Base-by-base conservation (phyloP, 164 flowering plant genomes). In the Nymphaea colorata region DNA sequence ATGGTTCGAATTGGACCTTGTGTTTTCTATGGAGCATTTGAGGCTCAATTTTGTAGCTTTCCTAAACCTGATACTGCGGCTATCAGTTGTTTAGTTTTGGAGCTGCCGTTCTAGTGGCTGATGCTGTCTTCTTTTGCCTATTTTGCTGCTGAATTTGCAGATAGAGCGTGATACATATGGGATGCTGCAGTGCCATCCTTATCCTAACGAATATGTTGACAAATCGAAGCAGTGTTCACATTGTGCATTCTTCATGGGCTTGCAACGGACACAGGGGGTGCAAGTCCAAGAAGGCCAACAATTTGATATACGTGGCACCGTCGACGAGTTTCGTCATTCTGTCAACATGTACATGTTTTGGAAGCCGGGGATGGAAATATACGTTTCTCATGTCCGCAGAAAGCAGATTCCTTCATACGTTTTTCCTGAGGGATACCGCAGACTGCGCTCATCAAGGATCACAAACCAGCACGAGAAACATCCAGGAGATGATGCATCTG, bases 101-200 rank as follows among this genome's bases (percentile, higher is more conserved):
- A 51, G 57, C 57, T 15, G 14, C 14, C 12, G 57, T 51, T 51
- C 12, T 51, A 51, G 14, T 51, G 57, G 14, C 57, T 51, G 14
- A 51, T 15, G 14, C 8, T 15, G 3, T 51, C 3, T 15, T 51
- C 57, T 51, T 51, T 51, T 51, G 10, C 57, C 14, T 51, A 51
- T 51, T 51, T 51, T 51, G 14, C 14, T 10, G 14, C 57, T 51
- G 12, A 8, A 4, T 61, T 61, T 17, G 7, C 87, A 95, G 99
- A 92, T 95, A 68, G 99, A 95, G 76, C 79, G 99, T 18, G 99
- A 92, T 71, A 95, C 98, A 15, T 73, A 36, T 67, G 96, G 94
- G 72, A 86, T 80, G 86, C 74, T 95, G 83, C 97, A 88, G 73
- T 92, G 98, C 74, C 99, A 95, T 80, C 99, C 98, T 55, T 85